Percentiles rank a stretch among this genome's conserved stretches.
Evolutionary conservation across 208 protist species (phyloP).

Genomic region (Crithidia brevicula): DNA sequence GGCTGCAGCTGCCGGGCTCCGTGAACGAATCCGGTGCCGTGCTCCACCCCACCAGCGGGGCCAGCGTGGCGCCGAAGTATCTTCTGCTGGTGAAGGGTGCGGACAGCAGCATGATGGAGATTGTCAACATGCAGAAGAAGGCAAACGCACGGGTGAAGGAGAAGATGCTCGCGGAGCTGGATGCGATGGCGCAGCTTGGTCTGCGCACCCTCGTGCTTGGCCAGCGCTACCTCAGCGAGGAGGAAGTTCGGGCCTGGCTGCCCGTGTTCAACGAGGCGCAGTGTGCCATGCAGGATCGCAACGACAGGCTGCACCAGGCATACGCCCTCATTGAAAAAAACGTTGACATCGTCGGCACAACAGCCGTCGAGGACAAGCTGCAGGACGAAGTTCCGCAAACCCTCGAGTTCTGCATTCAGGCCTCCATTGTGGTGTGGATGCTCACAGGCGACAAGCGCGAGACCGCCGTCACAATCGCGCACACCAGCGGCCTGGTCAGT

Average conservation of each 20-base stretch:
- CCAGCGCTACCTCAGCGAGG: slow-evolving; percentile 52
- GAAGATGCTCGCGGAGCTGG: slow-evolving; percentile 50
- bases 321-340: slow-evolving; percentile 83
- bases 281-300: slow-evolving; percentile 60
- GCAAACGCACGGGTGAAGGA: slow-evolving; percentile 35
- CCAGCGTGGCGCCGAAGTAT: slow-evolving; percentile 22
- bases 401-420: slow-evolving; percentile 84
- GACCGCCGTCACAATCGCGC: slow-evolving; percentile 97
- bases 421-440: slow-evolving; percentile 96
- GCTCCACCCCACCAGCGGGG: not conserved
- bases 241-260: slow-evolving; percentile 69
- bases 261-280: slow-evolving; percentile 63
- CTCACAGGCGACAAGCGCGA: slow-evolving; percentile 98
- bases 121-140: slow-evolving; percentile 56
- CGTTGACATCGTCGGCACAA: slow-evolving; percentile 91
- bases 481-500: slow-evolving; percentile 58
- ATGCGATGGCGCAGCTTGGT: slow-evolving; percentile 54
- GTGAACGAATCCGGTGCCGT: not conserved
- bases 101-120: slow-evolving; percentile 83
- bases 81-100: slow-evolving; percentile 87
- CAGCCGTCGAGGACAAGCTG: slow-evolving; percentile 96
- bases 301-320: slow-evolving; percentile 56
- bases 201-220: slow-evolving; percentile 83
- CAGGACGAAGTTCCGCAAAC: slow-evolving; percentile 95
- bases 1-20: not conserved